phyloP scores from a whole-genome alignment of 2,329 filamentous ascomycete species.

The Fusarium fujikuroi region DNA sequence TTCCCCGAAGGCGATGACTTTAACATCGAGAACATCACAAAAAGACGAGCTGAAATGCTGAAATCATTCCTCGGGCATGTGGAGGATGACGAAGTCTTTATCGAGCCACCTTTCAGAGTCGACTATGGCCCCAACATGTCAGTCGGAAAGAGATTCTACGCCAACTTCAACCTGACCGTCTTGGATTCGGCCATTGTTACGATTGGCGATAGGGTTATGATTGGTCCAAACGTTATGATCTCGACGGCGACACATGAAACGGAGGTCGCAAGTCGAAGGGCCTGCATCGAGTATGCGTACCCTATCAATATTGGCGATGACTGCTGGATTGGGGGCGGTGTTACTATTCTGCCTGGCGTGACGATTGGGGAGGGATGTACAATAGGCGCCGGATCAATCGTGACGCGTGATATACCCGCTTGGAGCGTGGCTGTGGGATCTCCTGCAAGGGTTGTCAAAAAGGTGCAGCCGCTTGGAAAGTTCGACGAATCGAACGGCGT shows the following conservation, averaged over 20 bases:
- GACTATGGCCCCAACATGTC: constrained; percentile 72
- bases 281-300: constrained; percentile 60
- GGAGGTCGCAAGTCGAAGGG: constrained; percentile 58
- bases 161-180: constrained; percentile 63
- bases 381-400: constrained; percentile 83
- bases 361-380: constrained; percentile 79
- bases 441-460: constrained; percentile 49
- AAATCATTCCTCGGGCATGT: constrained; percentile 56
- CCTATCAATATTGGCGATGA: constrained; percentile 60
- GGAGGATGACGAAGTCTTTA: constrained; percentile 59
- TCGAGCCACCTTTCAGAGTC: constrained; percentile 68
- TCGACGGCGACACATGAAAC: constrained; percentile 64
- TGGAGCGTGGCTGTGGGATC: constrained; percentile 52
- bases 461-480: neutral
- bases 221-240: constrained; percentile 63
- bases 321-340: constrained; percentile 78
- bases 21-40: neutral
- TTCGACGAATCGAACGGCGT: neutral
- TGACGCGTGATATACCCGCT: constrained; percentile 66
- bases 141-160: constrained; percentile 67
- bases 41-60: constrained; percentile 52
- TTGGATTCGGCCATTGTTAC: constrained; percentile 63
- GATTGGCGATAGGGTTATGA: constrained; percentile 62
- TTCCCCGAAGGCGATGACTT: constrained; percentile 52
- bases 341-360: constrained; percentile 80